Percentiles rank a stretch among this genome's conserved stretches.
Evolutionary conservation across 106 monocot species (phyloP).

Genomic region (Dioscorea alata): DNA sequence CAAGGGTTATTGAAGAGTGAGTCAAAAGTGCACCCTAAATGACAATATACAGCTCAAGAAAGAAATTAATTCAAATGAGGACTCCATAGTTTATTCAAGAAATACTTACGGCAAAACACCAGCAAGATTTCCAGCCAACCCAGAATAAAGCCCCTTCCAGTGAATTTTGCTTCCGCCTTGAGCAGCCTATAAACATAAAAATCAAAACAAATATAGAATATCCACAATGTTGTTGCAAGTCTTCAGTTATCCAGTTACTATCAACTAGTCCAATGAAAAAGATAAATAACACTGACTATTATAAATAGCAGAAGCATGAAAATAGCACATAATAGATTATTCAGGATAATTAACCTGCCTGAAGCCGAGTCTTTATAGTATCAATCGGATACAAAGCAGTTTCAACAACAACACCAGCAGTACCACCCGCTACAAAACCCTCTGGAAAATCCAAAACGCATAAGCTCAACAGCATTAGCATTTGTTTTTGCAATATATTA

Average conservation of each 20-base stretch:
- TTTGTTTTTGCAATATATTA: background rate
- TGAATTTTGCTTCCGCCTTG: constrained; percentile 78
- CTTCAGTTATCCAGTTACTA: no score
- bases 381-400: constrained; percentile 91
- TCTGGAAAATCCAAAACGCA: constrained; percentile 34
- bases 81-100: no score
- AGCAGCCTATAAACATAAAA: constrained; percentile 52
- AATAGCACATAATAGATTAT: background rate
- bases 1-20: no score
- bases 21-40: no score
- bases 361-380: constrained; percentile 96
- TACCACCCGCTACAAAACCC: constrained; percentile 89
- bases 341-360: constrained; percentile 51
- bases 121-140: constrained; percentile 88
- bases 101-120: constrained; percentile 91
- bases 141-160: constrained; percentile 88
- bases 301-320: no score
- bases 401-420: constrained; percentile 94
- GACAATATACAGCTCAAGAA: no score
- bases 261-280: background rate
- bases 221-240: no score
- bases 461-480: background rate
- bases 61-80: no score
- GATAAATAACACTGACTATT: background rate
- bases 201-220: no score